Evolutionary conservation across 352 stramenopile genomes (phyloP).

Genomic region (Nothophytophthora sp.): DNA sequence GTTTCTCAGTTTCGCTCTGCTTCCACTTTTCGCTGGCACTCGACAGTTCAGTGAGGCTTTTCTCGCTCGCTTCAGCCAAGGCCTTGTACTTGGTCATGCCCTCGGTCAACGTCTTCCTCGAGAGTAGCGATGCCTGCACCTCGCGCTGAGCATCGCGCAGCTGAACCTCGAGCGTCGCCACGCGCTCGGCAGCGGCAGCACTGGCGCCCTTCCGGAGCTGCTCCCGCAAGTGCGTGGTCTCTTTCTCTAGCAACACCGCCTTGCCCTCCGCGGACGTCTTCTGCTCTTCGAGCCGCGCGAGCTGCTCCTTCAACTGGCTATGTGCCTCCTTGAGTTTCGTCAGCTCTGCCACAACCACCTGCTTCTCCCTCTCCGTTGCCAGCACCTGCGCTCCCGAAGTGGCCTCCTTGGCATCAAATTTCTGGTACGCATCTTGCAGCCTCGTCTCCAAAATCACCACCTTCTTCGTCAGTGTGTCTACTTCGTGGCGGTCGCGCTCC

Average conservation of each 20-base stretch:
- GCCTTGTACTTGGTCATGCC: slow-evolving; percentile 73
- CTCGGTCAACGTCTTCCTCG: slow-evolving; percentile 64
- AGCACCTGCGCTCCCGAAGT: slow-evolving; percentile 42
- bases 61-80: slow-evolving; percentile 76
- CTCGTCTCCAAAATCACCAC: slow-evolving; percentile 50
- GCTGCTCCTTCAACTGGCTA: slow-evolving; percentile 37
- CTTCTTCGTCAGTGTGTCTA: slow-evolving; percentile 47
- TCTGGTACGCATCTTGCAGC: slow-evolving; percentile 64
- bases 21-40: slow-evolving; percentile 68
- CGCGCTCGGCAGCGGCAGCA: slow-evolving; percentile 54
- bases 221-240: slow-evolving; percentile 50
- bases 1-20: slow-evolving; percentile 44
- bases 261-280: slow-evolving; percentile 43
- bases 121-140: slow-evolving; percentile 52
- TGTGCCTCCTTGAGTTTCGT: slow-evolving; percentile 40
- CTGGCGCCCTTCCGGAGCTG: slow-evolving; percentile 70
- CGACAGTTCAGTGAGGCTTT: slow-evolving; percentile 63
- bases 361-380: slow-evolving; percentile 60
- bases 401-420: slow-evolving; percentile 60
- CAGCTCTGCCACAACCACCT: slow-evolving; percentile 41
- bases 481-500: slow-evolving; percentile 54
- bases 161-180: slow-evolving; percentile 62
- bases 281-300: slow-evolving; percentile 58
- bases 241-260: slow-evolving; percentile 51
- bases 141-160: slow-evolving; percentile 61